Conservation (phyloP, 225 moss, liverwort and hornwort genomes). For the Bryoerythrophyllum caledonicum region DNA sequence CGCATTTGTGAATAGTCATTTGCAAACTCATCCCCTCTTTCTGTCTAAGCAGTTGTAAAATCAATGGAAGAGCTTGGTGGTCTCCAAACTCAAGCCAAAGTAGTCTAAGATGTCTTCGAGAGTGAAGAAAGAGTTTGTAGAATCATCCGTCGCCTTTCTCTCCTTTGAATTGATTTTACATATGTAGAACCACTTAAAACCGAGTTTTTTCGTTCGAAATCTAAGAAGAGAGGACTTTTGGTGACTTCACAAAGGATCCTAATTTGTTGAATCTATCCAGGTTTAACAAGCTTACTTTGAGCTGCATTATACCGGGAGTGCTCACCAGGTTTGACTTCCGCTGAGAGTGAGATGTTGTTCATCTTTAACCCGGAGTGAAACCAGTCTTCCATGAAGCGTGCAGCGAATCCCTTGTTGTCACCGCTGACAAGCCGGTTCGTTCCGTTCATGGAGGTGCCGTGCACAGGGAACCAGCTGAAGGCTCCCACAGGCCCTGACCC, state of each 20-base stretch:
- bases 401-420: slow-evolving; percentile 87
- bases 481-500: slow-evolving; percentile 74
- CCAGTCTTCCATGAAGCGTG: slow-evolving; percentile 91
- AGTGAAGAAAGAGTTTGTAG: too few relatives aligned
- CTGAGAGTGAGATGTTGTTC: slow-evolving; percentile 5
- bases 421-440: slow-evolving; percentile 81
- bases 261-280: background rate
- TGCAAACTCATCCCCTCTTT: background rate
- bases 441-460: slow-evolving; percentile 83
- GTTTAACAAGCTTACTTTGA: background rate
- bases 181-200: too few relatives aligned
- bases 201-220: too few relatives aligned
- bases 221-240: too few relatives aligned
- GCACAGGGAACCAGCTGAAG: slow-evolving; percentile 91
- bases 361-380: slow-evolving; percentile 17
- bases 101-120: too few relatives aligned
- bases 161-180: too few relatives aligned
- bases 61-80: too few relatives aligned
- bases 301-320: slow-evolving; percentile 14
- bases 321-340: slow-evolving; percentile 12
- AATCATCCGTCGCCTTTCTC: too few relatives aligned
- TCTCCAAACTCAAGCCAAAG: too few relatives aligned
- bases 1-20: background rate
- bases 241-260: too few relatives aligned
- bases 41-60: too few relatives aligned